These are phyloP conservation scores for Prunus yedoensis DNA, from an alignment of 331 rosid genomes.

Conservation along the genomic window DNA sequence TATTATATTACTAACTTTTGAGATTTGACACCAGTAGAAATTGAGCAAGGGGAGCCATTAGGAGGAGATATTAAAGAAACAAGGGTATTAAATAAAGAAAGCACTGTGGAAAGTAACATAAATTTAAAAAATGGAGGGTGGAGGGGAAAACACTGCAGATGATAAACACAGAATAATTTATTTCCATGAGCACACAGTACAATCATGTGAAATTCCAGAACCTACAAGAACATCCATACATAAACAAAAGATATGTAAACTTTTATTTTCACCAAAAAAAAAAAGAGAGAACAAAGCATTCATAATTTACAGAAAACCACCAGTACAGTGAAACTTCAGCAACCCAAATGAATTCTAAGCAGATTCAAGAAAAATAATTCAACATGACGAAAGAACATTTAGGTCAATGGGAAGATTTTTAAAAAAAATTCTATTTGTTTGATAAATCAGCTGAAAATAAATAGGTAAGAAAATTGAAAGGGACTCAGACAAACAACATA, in stretches of 20 bases:
- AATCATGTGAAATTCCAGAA: neutral
- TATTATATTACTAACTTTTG: neutral
- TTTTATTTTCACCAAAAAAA: too few relatives aligned
- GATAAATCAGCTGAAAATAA: neutral
- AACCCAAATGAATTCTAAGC: neutral
- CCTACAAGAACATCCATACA: neutral
- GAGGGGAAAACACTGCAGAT: neutral
- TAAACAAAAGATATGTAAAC: neutral
- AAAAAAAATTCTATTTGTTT: too few relatives aligned
- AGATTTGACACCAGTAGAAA: neutral
- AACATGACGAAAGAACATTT: neutral
- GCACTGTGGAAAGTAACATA: neutral
- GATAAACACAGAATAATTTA: neutral
- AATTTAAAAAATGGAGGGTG: neutral
- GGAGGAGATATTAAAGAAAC: neutral
- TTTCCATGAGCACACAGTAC: neutral
- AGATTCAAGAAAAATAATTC: too few relatives aligned
- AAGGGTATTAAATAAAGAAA: neutral
- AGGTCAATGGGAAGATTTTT: neutral
- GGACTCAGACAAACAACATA: neutral
- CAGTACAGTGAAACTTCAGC: neutral
- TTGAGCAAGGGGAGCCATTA: neutral
- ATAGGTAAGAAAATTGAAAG: neutral
- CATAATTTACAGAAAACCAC: neutral
- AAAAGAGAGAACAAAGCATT: neutral